These are phyloP conservation scores for Epichloe amarillans DNA, from an alignment of 2,329 filamentous ascomycete species.

Conservation along the genomic window DNA sequence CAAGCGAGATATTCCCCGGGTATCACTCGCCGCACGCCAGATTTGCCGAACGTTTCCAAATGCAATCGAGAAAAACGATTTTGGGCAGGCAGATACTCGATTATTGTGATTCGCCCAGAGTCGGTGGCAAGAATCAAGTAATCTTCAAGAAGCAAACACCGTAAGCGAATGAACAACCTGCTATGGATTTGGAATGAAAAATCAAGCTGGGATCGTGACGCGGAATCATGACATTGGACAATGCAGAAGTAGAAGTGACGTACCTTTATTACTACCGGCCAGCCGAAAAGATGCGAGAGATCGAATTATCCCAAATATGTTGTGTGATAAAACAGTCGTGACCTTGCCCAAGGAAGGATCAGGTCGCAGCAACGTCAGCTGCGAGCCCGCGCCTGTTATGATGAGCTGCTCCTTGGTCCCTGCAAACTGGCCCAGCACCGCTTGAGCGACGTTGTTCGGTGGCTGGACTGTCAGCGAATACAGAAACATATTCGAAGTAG, in stretches of 20 bases:
- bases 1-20: conserved; percentile 96
- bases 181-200: background rate
- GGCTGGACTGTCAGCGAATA: conserved; percentile 95
- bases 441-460: conserved; percentile 77
- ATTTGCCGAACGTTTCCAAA: conserved; percentile 96
- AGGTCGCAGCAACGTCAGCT: conserved; percentile 74
- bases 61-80: conserved; percentile 84
- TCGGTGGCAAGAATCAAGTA: conserved; percentile 93
- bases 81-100: conserved; percentile 78
- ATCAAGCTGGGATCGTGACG: conserved; percentile 3
- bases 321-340: conserved; percentile 73
- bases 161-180: conserved; percentile 13
- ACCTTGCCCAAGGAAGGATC: conserved; percentile 79
- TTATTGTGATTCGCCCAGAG: conserved; percentile 84
- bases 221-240: conserved; percentile 13
- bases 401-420: conserved; percentile 98
- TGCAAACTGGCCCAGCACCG: conserved; percentile 87
- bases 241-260: conserved; percentile 23
- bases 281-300: conserved; percentile 79
- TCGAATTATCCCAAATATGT: conserved; percentile 92
- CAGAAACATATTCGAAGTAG: conserved; percentile 96
- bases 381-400: conserved; percentile 81
- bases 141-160: conserved; percentile 42
- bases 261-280: conserved; percentile 92
- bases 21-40: conserved; percentile 81